Percentiles rank a stretch among this genome's conserved stretches.
These are phyloP conservation scores for Hypoxylon crocopeplum DNA, from an alignment of 495 filamentous ascomycete genomes.

Conservation along the genomic window DNA sequence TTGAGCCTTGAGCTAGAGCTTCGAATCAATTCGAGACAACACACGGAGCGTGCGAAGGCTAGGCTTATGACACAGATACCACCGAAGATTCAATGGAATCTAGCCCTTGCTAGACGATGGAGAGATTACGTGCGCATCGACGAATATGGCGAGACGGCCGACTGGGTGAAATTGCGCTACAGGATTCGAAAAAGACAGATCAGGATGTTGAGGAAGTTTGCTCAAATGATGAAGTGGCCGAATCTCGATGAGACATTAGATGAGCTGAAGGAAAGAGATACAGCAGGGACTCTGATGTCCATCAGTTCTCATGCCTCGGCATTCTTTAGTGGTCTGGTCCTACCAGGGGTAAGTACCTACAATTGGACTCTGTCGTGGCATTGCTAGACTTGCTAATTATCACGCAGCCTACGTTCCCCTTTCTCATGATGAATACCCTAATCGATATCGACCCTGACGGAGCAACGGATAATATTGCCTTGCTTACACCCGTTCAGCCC, in stretches of 20 bases:
- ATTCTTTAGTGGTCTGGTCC: conserved; percentile 72
- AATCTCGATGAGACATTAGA: conserved; percentile 68
- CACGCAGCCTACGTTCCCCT: conserved; percentile 62
- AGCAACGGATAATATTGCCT: conserved; percentile 63
- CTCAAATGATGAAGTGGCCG: conserved; percentile 75
- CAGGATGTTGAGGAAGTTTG: conserved; percentile 68
- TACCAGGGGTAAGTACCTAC: conserved; percentile 60
- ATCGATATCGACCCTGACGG: conserved; percentile 71
- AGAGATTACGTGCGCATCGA: conserved; percentile 69
- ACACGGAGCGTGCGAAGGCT: conserved; percentile 60
- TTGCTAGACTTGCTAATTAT: conserved; percentile 14
- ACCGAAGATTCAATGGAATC: conserved; percentile 70
- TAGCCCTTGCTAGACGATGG: conserved; percentile 72
- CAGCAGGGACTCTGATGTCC: conserved; percentile 60
- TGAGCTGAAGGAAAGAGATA: conserved; percentile 62
- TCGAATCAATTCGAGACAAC: conserved; percentile 62
- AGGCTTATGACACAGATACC: conserved; percentile 65
- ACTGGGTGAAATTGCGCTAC: conserved; percentile 59
- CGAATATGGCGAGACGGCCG: conserved; percentile 48
- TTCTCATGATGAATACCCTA: conserved; percentile 74
- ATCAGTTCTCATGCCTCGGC: conserved; percentile 71
- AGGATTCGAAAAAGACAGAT: conserved; percentile 67
- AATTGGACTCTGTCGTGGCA: not conserved
- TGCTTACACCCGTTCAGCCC: conserved; percentile 66
- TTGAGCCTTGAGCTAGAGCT: conserved; percentile 71